Conservation (phyloP, 345 rosid genomes). For the Aquilaria sinensis region DNA sequence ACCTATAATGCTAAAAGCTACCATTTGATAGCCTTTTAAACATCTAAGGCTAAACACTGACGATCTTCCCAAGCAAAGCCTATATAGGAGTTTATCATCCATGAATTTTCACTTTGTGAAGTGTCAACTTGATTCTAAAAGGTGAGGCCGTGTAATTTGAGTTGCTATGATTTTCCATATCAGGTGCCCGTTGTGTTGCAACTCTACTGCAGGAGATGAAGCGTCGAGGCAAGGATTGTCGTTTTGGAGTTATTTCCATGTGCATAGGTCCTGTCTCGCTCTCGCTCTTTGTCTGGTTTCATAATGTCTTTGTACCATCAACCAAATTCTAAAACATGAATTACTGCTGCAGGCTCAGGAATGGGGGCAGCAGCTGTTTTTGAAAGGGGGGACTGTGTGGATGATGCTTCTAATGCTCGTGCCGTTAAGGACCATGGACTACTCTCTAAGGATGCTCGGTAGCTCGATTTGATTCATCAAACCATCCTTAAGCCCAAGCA, state of each 20-base stretch:
- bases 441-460: constrained; percentile 33
- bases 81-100: background rate
- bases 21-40: background rate
- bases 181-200: constrained; percentile 89
- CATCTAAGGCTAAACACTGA: background rate
- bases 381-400: constrained; percentile 68
- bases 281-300: constrained; percentile 1
- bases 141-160: constrained; percentile 3
- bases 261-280: constrained; percentile 61
- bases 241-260: constrained; percentile 90
- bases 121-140: constrained; percentile 3
- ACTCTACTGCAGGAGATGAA: constrained; percentile 91
- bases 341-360: constrained; percentile 45
- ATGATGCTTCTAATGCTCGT: constrained; percentile 42
- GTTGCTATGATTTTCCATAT: constrained; percentile 9
- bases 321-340: background rate
- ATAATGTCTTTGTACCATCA: background rate
- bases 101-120: background rate
- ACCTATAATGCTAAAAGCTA: no score
- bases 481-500: no score
- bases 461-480: background rate
- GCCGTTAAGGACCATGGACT: constrained; percentile 19
- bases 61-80: background rate
- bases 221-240: constrained; percentile 79
- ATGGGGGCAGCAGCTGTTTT: constrained; percentile 96